These are phyloP conservation scores for Paradendryphiella salina DNA, from an alignment of 2,329 filamentous ascomycete species.

Conservation along the genomic window DNA sequence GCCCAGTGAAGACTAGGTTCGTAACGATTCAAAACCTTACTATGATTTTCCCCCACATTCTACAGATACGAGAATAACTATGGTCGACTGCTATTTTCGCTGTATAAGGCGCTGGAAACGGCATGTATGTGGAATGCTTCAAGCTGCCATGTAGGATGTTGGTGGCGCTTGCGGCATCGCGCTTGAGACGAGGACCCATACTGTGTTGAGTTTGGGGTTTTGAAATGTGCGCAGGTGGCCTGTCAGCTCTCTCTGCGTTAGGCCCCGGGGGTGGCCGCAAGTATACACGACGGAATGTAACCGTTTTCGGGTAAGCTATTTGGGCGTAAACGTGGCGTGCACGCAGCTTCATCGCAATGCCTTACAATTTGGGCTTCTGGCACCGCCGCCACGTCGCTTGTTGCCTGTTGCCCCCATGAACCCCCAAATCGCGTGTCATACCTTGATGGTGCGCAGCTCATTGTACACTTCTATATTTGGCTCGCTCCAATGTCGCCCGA, in stretches of 20 bases:
- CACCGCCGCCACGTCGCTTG: conserved; percentile 30
- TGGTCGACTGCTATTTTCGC: conserved; percentile 12
- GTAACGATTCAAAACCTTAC: conserved; percentile 11
- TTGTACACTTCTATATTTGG: conserved; percentile 19
- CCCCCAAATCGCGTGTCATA: conserved; percentile 21
- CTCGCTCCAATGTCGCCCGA: conserved; percentile 22
- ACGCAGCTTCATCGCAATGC: conserved; percentile 30
- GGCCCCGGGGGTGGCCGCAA: conserved; percentile 21
- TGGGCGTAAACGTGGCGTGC: conserved; percentile 25
- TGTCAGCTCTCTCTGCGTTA: conserved; percentile 30
- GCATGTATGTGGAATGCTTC: conserved; percentile 16
- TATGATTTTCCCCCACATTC: not conserved
- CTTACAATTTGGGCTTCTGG: conserved; percentile 23
- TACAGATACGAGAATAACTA: conserved; percentile 2
- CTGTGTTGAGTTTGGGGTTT: conserved; percentile 31
- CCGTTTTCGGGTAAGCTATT: conserved; percentile 22
- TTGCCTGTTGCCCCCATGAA: conserved; percentile 10
- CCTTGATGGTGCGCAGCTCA: conserved; percentile 17
- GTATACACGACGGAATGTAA: conserved; percentile 24
- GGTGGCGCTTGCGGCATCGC: conserved; percentile 35
- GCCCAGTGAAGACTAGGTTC: conserved; percentile 4
- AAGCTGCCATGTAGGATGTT: conserved; percentile 32
- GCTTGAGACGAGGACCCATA: conserved; percentile 29
- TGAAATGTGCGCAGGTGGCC: conserved; percentile 15
- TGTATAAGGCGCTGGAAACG: conserved; percentile 18